These are phyloP conservation scores for Postia placenta DNA, from an alignment of 768 basidiomycete genomes.

Conservation along the genomic window DNA sequence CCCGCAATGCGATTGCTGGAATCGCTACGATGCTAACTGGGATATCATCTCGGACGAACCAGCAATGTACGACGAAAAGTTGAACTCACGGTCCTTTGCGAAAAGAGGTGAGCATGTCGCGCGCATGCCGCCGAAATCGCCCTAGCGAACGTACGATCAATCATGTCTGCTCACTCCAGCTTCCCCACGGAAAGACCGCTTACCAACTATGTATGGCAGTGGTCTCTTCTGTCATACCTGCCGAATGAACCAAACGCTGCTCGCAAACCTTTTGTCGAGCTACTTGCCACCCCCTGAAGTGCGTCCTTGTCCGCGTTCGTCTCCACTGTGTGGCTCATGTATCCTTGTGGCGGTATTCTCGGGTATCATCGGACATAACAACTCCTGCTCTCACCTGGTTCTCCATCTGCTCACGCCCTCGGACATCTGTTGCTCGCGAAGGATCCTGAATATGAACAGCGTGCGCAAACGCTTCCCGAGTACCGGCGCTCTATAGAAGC, in stretches of 20 bases:
- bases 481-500: constrained; percentile 71
- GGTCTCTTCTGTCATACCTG: constrained; percentile 82
- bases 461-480: constrained; percentile 57
- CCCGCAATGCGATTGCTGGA: constrained; percentile 64
- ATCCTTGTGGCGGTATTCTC: too few relatives aligned
- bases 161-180: constrained; percentile 31
- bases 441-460: constrained; percentile 66
- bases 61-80: constrained; percentile 75
- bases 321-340: constrained; percentile 1
- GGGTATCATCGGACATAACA: neutral
- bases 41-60: constrained; percentile 83
- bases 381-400: constrained; percentile 2
- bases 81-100: constrained; percentile 67
- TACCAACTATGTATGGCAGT: constrained; percentile 54
- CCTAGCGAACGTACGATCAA: neutral
- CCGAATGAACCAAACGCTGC: constrained; percentile 87
- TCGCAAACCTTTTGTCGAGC: constrained; percentile 81
- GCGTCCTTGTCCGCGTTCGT: constrained; percentile 21
- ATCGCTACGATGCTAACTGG: constrained; percentile 63
- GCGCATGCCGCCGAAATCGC: neutral
- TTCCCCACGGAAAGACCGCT: constrained; percentile 60
- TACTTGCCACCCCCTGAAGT: constrained; percentile 81
- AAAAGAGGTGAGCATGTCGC: constrained; percentile 55
- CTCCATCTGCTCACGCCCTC: constrained; percentile 3
- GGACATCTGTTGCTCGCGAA: too few relatives aligned